Conservation (phyloP, 306 rosid species). For the Mucuna pruriens region DNA sequence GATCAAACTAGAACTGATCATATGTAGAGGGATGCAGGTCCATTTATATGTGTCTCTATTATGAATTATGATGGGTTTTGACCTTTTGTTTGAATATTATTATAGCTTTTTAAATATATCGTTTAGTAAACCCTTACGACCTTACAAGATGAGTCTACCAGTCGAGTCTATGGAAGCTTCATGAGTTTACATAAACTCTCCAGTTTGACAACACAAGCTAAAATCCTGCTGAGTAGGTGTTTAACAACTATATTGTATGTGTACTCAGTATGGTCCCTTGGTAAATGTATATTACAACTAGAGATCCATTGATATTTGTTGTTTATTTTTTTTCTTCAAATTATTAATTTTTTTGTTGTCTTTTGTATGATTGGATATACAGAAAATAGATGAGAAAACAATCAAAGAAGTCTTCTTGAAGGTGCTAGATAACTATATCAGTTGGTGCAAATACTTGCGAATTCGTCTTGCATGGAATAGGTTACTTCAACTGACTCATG, state of each 20-base stretch:
- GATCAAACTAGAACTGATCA: no score
- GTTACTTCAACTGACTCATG: conserved; percentile 53
- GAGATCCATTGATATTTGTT: neutral
- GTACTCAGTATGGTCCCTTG: conserved; percentile 15
- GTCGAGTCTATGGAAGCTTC: neutral
- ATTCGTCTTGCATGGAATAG: conserved; percentile 88
- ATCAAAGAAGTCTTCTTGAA: conserved; percentile 81
- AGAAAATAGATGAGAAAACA: conserved; percentile 93
- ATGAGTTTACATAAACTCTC: neutral
- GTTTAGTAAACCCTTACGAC: neutral
- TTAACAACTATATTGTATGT: neutral
- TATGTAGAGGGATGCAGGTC: no score
- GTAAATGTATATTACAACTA: neutral
- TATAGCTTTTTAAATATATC: neutral
- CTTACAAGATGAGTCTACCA: neutral
- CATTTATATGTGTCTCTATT: no score
- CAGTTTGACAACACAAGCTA: neutral
- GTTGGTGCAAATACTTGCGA: conserved; percentile 92
- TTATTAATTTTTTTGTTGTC: neutral
- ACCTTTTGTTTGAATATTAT: neutral
- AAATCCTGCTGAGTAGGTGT: neutral
- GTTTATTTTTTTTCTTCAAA: neutral
- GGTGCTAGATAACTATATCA: conserved; percentile 90
- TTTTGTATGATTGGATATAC: conserved; percentile 40
- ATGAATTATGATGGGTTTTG: no score